These are phyloP conservation scores for Alternaria gansuensis DNA, from an alignment of 2,329 filamentous ascomycete genomes.

Conservation along the genomic window DNA sequence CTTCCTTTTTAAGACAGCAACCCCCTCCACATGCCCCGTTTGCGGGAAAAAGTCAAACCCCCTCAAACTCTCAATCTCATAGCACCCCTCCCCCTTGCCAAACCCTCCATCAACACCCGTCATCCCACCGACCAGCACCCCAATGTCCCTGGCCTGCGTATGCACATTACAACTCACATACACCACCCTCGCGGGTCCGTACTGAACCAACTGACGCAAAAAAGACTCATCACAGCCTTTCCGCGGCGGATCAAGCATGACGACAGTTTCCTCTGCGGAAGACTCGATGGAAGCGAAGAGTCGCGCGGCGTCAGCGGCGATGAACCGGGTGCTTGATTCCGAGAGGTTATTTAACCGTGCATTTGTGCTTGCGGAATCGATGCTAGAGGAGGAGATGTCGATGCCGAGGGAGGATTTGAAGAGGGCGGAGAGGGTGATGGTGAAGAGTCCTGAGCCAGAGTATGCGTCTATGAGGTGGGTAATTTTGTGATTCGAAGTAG, in stretches of 20 bases:
- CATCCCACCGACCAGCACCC: slow-evolving; percentile 80
- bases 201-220: slow-evolving; percentile 78
- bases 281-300: slow-evolving; percentile 82
- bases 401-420: slow-evolving; percentile 86
- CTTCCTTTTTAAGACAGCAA: slow-evolving; percentile 65
- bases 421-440: slow-evolving; percentile 84
- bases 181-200: slow-evolving; percentile 79
- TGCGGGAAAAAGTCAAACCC: slow-evolving; percentile 99
- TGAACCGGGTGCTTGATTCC: slow-evolving; percentile 76
- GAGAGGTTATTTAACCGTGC: slow-evolving; percentile 77
- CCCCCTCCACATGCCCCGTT: slow-evolving; percentile 72
- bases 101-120: slow-evolving; percentile 51
- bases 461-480: slow-evolving; percentile 96
- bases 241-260: slow-evolving; percentile 95
- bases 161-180: slow-evolving; percentile 99
- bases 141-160: slow-evolving; percentile 93
- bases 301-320: slow-evolving; percentile 84
- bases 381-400: slow-evolving; percentile 83
- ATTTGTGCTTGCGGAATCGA: slow-evolving; percentile 80
- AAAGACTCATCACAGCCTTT: slow-evolving; percentile 94
- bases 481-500: slow-evolving; percentile 56
- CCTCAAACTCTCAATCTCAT: slow-evolving; percentile 87
- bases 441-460: slow-evolving; percentile 96
- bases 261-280: slow-evolving; percentile 80
- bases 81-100: slow-evolving; percentile 59